These are phyloP conservation scores for Russula lepida DNA, from an alignment of 768 basidiomycete species.

Conservation along the genomic window DNA sequence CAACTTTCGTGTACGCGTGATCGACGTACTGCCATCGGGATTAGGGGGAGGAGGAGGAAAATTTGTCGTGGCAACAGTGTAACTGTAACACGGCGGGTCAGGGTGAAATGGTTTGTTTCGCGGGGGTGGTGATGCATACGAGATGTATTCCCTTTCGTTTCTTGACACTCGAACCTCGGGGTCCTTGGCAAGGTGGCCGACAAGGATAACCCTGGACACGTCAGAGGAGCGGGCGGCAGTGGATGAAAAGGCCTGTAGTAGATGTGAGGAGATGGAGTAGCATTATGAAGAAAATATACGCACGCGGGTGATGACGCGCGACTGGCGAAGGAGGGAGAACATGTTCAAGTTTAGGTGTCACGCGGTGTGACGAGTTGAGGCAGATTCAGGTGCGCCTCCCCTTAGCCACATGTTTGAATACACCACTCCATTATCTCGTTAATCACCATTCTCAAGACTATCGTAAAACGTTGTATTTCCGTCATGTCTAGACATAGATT, in stretches of 20 bases:
- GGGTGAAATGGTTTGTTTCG: not conserved
- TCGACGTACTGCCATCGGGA: conserved; percentile 50
- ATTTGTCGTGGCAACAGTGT: conserved; percentile 68
- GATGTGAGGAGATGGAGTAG: not conserved
- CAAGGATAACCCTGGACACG: conserved; percentile 65
- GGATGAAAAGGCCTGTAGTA: conserved; percentile 54
- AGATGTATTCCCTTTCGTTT: conserved; percentile 69
- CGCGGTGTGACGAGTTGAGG: conserved; percentile 2
- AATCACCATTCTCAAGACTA: conserved; percentile 18
- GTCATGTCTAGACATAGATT: conserved; percentile 88
- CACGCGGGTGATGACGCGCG: conserved; percentile 32
- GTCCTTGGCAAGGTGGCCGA: conserved; percentile 64
- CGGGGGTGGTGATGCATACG: conserved; percentile 39
- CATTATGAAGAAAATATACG: conserved; percentile 28
- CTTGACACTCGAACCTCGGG: conserved; percentile 64
- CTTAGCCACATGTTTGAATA: conserved; percentile 13
- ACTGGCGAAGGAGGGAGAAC: conserved; percentile 43
- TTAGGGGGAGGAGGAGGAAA: conserved; percentile 47
- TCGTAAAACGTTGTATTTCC: conserved; percentile 21
- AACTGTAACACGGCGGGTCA: conserved; percentile 35
- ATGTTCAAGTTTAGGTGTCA: conserved; percentile 28
- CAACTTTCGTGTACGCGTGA: not conserved
- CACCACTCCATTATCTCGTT: conserved; percentile 7
- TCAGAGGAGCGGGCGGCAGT: conserved; percentile 46
- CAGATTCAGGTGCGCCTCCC: not conserved